Evolutionary conservation across 345 rosid species (phyloP).

Genomic region (Eucalyptus tenuipes): DNA sequence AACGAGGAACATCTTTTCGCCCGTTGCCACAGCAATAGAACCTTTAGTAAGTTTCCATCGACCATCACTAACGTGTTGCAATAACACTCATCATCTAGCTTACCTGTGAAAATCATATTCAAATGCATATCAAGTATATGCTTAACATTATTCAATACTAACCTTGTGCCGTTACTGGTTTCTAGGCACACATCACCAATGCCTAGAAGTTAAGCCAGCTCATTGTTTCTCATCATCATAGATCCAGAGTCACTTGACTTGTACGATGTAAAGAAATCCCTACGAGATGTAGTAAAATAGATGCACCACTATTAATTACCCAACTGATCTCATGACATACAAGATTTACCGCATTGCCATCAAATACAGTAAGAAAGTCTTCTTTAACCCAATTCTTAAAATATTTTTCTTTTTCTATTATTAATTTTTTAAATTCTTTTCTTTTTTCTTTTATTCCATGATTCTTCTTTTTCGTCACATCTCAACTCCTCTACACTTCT

Average conservation of each 20-base stretch:
- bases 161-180: neutral
- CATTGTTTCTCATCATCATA: neutral
- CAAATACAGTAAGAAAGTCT: neutral
- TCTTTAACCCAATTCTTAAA: too few species aligned
- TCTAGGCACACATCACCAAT: neutral
- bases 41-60: neutral
- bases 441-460: too few species aligned
- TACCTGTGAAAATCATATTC: neutral
- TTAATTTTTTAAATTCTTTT: too few species aligned
- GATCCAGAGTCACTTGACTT: neutral
- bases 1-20: too few species aligned
- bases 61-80: neutral
- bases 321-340: neutral
- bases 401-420: too few species aligned
- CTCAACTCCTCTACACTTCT: too few species aligned
- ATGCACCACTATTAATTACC: neutral
- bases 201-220: neutral
- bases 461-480: too few species aligned
- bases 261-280: neutral
- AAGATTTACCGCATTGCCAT: neutral
- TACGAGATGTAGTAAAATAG: neutral
- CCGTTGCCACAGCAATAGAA: neutral
- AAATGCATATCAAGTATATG: rapidly evolving
- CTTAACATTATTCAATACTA: neutral
- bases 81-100: neutral